These are phyloP conservation scores for Pseudogymnoascus sp. DNA, from an alignment of 2,329 filamentous ascomycete species.

Conservation along the genomic window DNA sequence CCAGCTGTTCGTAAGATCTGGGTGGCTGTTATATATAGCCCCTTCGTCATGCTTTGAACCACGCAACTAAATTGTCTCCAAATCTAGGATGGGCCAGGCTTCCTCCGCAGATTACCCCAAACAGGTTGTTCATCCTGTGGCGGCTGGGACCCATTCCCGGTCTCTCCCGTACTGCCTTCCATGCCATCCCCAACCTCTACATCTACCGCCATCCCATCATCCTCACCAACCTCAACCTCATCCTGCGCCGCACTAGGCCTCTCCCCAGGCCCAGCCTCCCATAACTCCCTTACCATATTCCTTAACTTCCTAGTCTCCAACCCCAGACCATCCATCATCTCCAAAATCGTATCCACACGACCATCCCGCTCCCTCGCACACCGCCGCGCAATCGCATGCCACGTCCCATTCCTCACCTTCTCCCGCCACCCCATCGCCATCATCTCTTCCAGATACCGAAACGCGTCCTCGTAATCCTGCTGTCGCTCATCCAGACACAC, in stretches of 20 bases:
- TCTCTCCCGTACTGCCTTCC: background rate
- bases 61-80: background rate
- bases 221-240: constrained; percentile 6
- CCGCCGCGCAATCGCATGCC: constrained; percentile 22
- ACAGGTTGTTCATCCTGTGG: background rate
- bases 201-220: constrained; percentile 12
- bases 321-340: background rate
- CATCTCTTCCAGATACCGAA: constrained; percentile 46
- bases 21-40: background rate
- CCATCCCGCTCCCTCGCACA: constrained; percentile 25
- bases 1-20: background rate
- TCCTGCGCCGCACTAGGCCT: constrained; percentile 9
- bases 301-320: constrained; percentile 8
- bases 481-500: constrained; percentile 41
- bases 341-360: constrained; percentile 19
- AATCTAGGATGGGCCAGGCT: background rate
- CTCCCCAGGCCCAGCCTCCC: constrained; percentile 10
- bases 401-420: constrained; percentile 11
- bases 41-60: background rate
- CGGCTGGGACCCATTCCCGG: background rate
- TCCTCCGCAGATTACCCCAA: constrained; percentile 5
- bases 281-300: background rate
- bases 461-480: constrained; percentile 39
- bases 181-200: background rate
- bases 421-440: constrained; percentile 29